Evolutionary conservation across 148 eudicot genomes (phyloP), one percentile per base, ranked within the genome.

Genomic region (Amaranthus palmeri): DNA sequence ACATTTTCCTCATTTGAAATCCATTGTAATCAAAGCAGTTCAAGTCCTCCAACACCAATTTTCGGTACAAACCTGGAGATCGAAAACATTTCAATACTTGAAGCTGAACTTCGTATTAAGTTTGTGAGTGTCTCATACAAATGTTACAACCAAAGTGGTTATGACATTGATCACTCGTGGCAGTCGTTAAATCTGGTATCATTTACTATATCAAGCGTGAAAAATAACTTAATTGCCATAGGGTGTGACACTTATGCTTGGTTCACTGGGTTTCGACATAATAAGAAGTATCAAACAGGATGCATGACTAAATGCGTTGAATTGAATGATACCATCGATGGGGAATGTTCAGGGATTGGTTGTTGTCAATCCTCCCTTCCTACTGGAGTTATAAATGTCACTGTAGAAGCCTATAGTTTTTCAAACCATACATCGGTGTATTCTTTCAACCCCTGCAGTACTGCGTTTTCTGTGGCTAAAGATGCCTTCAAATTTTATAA

Each of bases 161-260:
- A 6, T 6, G 46, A 8, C 2, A 2, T 8, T 13, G 18, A n/a
- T 15, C 0, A 4, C 6, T 14, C 0, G 4, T 0, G 8, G 12
- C 4, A 43, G 10, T 5, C 3, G 0, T 4, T 70, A 8, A 12
- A 15, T 14, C 7, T 70, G 45, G 0, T 1, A 10, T n/a, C 14
- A 46, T 70, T 70, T 47, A 70, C 49, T 0, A 1, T 70, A 3
- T 70, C 73, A 1, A 45, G 54, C 7, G 3, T 64, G 0, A 17
- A 44, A 4, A 69, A 69, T 17, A 4, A 42, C 17, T 9, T 69
- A 7, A 41, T 45, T 4, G 72, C 72, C 0, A 54, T 47, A 44
- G 73, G 73, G 5, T 70, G 73, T 7, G 73, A 70, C 54, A 70
- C 73, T 9, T 57, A 46, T 10, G 73, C 54, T 2, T 46, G 44